Conservation (phyloP, 2,329 filamentous ascomycete genomes). For the Ophiostoma pallidulum region DNA sequence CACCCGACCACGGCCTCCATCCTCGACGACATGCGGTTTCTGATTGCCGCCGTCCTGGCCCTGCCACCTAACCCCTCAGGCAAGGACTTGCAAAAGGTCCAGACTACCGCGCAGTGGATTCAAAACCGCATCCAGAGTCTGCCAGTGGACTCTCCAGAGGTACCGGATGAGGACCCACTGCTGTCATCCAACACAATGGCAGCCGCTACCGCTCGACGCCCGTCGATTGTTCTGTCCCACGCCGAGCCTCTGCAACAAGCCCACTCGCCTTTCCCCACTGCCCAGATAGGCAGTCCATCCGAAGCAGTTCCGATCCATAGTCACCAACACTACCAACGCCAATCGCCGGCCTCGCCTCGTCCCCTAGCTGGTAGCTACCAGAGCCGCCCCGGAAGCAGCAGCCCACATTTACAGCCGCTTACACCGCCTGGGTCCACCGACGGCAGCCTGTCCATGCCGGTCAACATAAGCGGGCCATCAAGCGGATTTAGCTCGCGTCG, state of each 20-base stretch:
- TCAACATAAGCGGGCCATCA: neutral
- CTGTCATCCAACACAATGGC: neutral
- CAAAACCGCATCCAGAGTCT: conserved; percentile 29
- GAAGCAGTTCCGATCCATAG: too few species aligned
- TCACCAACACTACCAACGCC: too few species aligned
- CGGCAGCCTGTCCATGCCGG: neutral
- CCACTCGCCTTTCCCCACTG: neutral
- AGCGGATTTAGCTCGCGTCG: neutral
- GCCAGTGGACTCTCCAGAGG: conserved; percentile 13
- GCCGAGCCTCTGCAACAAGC: neutral
- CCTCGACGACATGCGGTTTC: conserved; percentile 41
- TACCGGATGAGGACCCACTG: neutral
- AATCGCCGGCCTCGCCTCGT: too few species aligned
- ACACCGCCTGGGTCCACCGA: conserved; percentile 1
- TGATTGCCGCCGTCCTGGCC: conserved; percentile 34
- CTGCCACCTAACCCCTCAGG: conserved; percentile 27
- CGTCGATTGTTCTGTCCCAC: conserved; percentile 1
- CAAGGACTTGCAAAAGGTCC: conserved; percentile 31
- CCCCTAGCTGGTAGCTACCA: too few species aligned
- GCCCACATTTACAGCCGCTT: neutral
- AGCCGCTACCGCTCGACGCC: neutral
- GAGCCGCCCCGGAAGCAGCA: neutral
- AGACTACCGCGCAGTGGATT: conserved; percentile 31
- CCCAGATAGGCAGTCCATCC: neutral
- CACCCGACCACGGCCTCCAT: conserved; percentile 38